These are phyloP conservation scores for Heritiera littoralis DNA, from an alignment of 345 rosid genomes.

Conservation along the genomic window DNA sequence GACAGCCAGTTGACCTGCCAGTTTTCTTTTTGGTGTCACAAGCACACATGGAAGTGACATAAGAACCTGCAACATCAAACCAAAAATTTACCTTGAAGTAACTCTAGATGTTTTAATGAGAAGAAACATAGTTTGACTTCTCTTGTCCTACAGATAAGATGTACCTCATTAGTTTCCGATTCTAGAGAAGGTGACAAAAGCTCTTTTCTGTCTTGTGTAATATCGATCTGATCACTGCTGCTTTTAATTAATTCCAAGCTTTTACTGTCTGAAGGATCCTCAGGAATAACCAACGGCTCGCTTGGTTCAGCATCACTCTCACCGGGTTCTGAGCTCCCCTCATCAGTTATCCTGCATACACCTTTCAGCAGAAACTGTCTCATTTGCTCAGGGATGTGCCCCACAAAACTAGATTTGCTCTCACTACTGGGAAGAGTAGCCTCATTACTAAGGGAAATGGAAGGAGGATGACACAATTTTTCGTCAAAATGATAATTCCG, in stretches of 20 bases:
- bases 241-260: conserved; percentile 49
- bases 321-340: conserved; percentile 62
- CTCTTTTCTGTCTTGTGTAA: conserved; percentile 56
- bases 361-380: conserved; percentile 87
- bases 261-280: conserved; percentile 50
- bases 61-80: conserved; percentile 62
- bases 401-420: conserved; percentile 62
- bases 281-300: conserved; percentile 43
- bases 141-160: neutral
- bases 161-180: conserved; percentile 72
- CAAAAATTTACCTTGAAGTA: conserved; percentile 20
- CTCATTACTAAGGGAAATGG: conserved; percentile 49
- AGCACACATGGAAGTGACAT: conserved; percentile 77
- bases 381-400: conserved; percentile 97
- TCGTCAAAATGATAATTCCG: conserved; percentile 91
- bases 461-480: conserved; percentile 69
- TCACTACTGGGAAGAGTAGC: conserved; percentile 38
- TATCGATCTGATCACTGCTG: conserved; percentile 60
- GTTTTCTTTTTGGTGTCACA: conserved; percentile 86
- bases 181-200: conserved; percentile 60
- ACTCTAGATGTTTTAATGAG: conserved; percentile 2
- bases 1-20: conserved; percentile 85
- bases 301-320: conserved; percentile 60
- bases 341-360: conserved; percentile 78
- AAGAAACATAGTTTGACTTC: neutral